A percentile compares a stretch with the other conserved stretches of the same genome.
Conservation (phyloP, 371 early-diverging fungal genomes). For the Mucor saturninus region DNA sequence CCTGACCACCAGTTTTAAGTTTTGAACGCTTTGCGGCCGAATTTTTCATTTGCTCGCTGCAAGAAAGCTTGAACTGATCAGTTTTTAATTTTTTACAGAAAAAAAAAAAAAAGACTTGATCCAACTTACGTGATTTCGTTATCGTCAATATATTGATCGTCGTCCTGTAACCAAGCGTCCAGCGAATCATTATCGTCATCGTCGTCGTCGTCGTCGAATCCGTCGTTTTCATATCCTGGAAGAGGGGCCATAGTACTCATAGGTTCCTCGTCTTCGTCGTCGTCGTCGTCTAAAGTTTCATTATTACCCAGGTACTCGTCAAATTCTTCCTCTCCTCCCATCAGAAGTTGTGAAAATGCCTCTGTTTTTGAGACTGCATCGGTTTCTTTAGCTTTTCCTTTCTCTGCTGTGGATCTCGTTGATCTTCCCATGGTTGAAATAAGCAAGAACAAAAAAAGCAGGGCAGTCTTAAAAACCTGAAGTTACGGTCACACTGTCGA, state of each 20-base stretch:
- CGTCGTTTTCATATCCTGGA: background rate
- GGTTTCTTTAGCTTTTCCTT: slow-evolving; percentile 1
- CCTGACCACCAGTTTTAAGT: slow-evolving; percentile 38
- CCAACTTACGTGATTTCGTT: slow-evolving; percentile 26
- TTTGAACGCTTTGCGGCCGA: slow-evolving; percentile 15
- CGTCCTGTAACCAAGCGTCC: slow-evolving; percentile 20
- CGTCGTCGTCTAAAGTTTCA: slow-evolving; percentile 1
- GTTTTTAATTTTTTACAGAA: no score
- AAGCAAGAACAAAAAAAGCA: no score
- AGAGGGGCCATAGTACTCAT: background rate
- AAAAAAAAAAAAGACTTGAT: background rate
- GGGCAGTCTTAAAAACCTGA: no score
- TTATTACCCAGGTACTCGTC: background rate
- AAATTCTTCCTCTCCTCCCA: slow-evolving; percentile 5
- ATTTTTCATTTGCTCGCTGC: slow-evolving; percentile 19
- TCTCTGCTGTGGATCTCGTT: background rate
- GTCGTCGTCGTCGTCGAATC: slow-evolving; percentile 3
- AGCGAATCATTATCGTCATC: slow-evolving; percentile 25
- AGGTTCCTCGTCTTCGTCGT: background rate
- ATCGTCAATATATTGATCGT: slow-evolving; percentile 14
- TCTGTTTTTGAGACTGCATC: background rate
- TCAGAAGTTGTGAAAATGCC: background rate
- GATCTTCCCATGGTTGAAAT: background rate
- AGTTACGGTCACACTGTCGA: no score
- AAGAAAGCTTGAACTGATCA: background rate